Evolutionary conservation across 257 asterid genomes (phyloP).

Genomic region (Osmanthus fragrans): DNA sequence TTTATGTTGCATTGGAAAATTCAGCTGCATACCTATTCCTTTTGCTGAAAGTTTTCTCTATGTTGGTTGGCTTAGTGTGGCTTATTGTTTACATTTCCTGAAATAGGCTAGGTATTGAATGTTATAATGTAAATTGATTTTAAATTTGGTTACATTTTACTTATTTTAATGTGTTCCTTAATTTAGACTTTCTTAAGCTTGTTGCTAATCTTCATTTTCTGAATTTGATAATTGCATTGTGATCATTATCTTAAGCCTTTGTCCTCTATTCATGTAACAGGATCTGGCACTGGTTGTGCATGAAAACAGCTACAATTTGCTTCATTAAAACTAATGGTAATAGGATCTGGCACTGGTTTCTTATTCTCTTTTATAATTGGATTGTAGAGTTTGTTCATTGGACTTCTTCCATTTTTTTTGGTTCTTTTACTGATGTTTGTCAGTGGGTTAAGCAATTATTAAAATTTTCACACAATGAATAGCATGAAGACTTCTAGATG

Average conservation of each 20-base stretch:
- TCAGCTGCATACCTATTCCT: not conserved
- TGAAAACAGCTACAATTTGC: too few species aligned
- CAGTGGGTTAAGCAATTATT: constrained; percentile 1
- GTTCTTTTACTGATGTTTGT: constrained; percentile 2
- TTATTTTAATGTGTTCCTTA: too few species aligned
- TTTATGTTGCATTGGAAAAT: not conserved
- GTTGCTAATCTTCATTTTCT: too few species aligned
- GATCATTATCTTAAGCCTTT: too few species aligned
- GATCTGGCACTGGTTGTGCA: too few species aligned
- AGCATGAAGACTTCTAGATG: constrained; percentile 29
- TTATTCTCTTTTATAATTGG: not conserved
- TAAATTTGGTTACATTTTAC: too few species aligned
- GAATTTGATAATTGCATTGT: too few species aligned
- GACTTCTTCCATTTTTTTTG: not conserved
- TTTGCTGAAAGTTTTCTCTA: not conserved
- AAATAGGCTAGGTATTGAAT: not conserved
- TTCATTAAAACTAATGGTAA: too few species aligned
- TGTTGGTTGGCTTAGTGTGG: not conserved
- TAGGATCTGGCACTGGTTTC: too few species aligned
- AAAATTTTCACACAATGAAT: too few species aligned
- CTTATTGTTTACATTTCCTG: not conserved
- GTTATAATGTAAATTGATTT: not conserved
- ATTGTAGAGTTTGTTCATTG: not conserved
- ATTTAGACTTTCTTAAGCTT: too few species aligned
- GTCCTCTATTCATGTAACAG: too few species aligned